Base-by-base conservation (phyloP, 176 grass and related monocot species). In the Zoysia pacifica region DNA sequence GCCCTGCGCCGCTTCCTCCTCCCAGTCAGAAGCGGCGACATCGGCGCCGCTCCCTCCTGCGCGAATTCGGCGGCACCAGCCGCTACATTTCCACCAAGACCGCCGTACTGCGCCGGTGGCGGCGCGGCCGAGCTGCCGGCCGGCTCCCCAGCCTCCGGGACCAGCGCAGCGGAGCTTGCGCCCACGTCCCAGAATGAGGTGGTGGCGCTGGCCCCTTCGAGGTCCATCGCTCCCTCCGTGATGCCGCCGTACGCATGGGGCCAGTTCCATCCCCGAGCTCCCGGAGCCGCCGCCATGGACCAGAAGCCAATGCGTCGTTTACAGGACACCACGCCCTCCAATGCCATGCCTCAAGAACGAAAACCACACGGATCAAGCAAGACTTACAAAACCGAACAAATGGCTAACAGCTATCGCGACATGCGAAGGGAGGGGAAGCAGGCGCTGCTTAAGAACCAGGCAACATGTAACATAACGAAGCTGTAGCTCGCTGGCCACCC, bases 241-340 rank as follows among this genome's bases (percentile, higher is more conserved):
- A 38, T 75, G n/a, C 50, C 41, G 28, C 76, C 50, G 9, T 77
- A 18, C 11, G 51, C 81, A 35, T 78, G 69, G 56, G 44, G 43
- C 78, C 74, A 75, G 79, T 61, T 55, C 79, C 83, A 83, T 50
- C 61, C 81, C 35, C 69, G 81, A 67, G 35, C 79, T 76, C 79
- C 80, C 19, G 72, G 11, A 12, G 70, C 75, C 73, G 79, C 80
- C 79, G 75, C 82, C 28, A 28, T 28, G 75, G 69, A 11, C 52
- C 65, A 67, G 38, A 62, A 52, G 16, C 87, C 86, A 42, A 88
- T 82, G 63, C 82, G 66, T 40, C 82, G 84, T 48, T 78, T 79
- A 11, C 89, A 84, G 80, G 86, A 97, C 79, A 91, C 91, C 65
- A 84, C 82, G 38, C 91, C 89, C 72, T 97, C 91, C 74, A 97